phyloP scores from a whole-genome alignment of 345 rosid genomes.

The Aurinia saxatilis region DNA sequence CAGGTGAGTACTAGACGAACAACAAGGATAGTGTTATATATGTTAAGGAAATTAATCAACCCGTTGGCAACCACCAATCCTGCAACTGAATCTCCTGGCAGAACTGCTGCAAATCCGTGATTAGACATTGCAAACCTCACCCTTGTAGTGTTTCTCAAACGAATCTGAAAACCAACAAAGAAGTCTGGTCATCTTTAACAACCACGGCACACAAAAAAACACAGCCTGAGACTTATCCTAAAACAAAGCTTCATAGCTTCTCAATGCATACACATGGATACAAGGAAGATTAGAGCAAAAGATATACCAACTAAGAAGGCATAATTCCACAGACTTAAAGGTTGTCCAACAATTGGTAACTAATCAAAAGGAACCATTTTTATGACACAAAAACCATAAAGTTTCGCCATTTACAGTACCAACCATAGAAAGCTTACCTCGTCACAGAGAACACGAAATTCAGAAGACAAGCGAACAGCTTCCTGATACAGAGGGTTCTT shows the following conservation, averaged over 20 bases:
- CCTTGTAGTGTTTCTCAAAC: constrained; percentile 32
- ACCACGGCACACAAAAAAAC: background rate
- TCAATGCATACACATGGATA: background rate
- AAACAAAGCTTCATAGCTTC: background rate
- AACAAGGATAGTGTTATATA: constrained; percentile 75
- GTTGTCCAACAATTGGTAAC: background rate
- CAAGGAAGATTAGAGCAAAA: no score
- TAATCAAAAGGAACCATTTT: background rate
- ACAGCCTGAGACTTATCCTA: background rate
- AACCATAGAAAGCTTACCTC: constrained; percentile 30
- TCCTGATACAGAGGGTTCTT: constrained; percentile 44
- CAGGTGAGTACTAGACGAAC: constrained; percentile 86
- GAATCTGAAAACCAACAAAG: constrained; percentile 31
- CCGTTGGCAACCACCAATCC: constrained; percentile 90
- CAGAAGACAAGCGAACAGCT: constrained; percentile 37
- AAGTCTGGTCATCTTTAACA: background rate
- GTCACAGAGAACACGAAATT: constrained; percentile 35
- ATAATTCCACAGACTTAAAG: background rate
- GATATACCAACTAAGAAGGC: background rate
- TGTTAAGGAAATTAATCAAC: constrained; percentile 60
- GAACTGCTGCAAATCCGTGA: constrained; percentile 74
- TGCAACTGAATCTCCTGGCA: constrained; percentile 87
- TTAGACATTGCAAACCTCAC: constrained; percentile 29
- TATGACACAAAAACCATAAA: background rate
- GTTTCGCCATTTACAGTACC: background rate